Base-by-base conservation (phyloP, 2,329 filamentous ascomycete species). In the Aspergillus hiratsukae region DNA sequence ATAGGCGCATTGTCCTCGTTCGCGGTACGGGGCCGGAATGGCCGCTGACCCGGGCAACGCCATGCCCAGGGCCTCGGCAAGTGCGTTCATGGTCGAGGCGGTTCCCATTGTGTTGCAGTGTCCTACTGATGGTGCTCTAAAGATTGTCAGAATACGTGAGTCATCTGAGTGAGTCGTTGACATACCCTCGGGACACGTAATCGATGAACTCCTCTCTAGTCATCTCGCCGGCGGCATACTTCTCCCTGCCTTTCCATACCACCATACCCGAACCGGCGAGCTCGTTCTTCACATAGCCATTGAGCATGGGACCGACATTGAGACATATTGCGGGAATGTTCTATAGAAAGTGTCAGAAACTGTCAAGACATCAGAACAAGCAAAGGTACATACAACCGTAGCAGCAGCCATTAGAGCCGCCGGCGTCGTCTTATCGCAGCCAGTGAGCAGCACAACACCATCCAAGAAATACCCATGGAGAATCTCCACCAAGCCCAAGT, bases 21-120 rank as follows among this genome's bases (percentile, higher is more conserved):
- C 74, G 2, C 78, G 76, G 58, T 81, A 81, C 1, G 75, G 72
- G 4, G 80, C 80, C 1, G 80, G 80, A n/a, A 81, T 81, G 3
- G 78, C 77, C 2, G 79, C 76, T 3, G 78, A 80, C 1, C 79
- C 80, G 0, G 79, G 78, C 0, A 83, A 72, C 0, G 79, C 77
- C 76, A 83, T 81, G 35, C 80, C 80, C 3, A 82, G 69, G 3
- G 79, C 78, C 62, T 82, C 80, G 50, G 79, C 78, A 1, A 81
- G 72, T 1, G 79, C 77, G 59, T 81, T 81, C 78, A 82, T 81
- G 0, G 79, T 81, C 6, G 76, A 78, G 2, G 80, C 80, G 17
- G 80, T 82, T 49, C 79, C 79, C 80, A 82, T 81, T 17, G 78
- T 81, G 62, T 81, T 81, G 64, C 80, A 82, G 59, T 80, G 78